Evolutionary conservation across 768 basidiomycete genomes (phyloP), one percentile per base, ranked within the genome.

Genomic region (Lentinula lateritia): DNA sequence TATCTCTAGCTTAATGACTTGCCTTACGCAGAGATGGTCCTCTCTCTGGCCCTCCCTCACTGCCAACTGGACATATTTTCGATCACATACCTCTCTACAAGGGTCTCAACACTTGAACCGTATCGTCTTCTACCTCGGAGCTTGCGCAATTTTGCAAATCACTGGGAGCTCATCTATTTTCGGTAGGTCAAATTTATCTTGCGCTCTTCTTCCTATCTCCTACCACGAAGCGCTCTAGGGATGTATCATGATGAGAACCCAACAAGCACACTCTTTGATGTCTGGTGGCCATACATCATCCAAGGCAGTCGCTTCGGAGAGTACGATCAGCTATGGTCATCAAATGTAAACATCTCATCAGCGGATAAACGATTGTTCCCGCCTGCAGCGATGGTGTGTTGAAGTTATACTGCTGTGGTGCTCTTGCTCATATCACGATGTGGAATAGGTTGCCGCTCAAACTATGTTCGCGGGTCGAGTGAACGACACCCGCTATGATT

Each of bases 21-120:
- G 8, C 10, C 38, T 45, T 52, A 23, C 5, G 23, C 71, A 92
- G 93, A 96, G 74, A 15, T 63, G 63, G 63, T 61, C 59, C 10
- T 38, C 50, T 36, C 12, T 63, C 16, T 39, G 15, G 23, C 20
- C 59, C 36, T 56, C 63, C 6, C 23, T 61, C 10, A 43, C 34
- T 7, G 59, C 63, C 16, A 56, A 56, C 16, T 56, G 54, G 59
- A 32, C 32, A 15, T 61, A 57, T 41, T 43, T 48, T 50, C 0
- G 20, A 18, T 48, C 20, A 48, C 18, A 48, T 10, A 7, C 20
- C 16, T 48, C 20, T 46, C n/a, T 48, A 23, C 18, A 48, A 23
- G n/a, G n/a, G 8, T 20, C 46, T 10, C 46, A 48, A 7, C 16
- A 10, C 6, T 52, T 61, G n/a, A 57, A 52, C 20, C 50, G 32